Conservation (phyloP, 2,329 filamentous ascomycete genomes). For the Sclerotinia borealis region DNA sequence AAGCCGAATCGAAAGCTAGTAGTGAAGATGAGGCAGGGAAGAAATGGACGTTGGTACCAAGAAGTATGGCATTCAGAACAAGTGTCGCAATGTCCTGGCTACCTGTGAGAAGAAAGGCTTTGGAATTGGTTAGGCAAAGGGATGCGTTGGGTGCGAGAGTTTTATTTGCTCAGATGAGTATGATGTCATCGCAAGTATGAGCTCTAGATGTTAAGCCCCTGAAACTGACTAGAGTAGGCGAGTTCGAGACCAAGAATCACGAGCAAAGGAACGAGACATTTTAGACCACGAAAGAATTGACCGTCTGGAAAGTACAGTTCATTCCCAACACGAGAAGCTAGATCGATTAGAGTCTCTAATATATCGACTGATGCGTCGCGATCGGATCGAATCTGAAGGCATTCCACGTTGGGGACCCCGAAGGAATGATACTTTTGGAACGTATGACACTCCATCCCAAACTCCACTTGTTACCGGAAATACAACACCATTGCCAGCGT, state of each 20-base stretch:
- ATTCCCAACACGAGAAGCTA: constrained; percentile 24
- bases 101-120: constrained; percentile 38
- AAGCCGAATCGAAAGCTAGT: constrained; percentile 34
- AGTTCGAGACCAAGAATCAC: constrained; percentile 24
- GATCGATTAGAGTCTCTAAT: constrained; percentile 23
- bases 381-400: constrained; percentile 9
- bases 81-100: constrained; percentile 42
- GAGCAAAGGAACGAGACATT: constrained; percentile 20
- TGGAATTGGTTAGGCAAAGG: constrained; percentile 42
- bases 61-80: constrained; percentile 35
- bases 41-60: constrained; percentile 37
- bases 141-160: constrained; percentile 41
- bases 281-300: constrained; percentile 19
- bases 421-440: background rate
- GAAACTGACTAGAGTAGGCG: constrained; percentile 16
- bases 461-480: background rate
- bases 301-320: constrained; percentile 19
- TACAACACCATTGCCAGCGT: background rate
- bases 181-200: constrained; percentile 39
- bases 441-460: background rate
- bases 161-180: constrained; percentile 44
- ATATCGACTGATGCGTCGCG: constrained; percentile 21
- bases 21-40: constrained; percentile 18
- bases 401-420: background rate
- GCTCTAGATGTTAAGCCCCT: background rate